Evolutionary conservation across 2,329 filamentous ascomycete species (phyloP), one percentile per base, ranked within the genome.

Genomic region (Cryphonectria radicalis): DNA sequence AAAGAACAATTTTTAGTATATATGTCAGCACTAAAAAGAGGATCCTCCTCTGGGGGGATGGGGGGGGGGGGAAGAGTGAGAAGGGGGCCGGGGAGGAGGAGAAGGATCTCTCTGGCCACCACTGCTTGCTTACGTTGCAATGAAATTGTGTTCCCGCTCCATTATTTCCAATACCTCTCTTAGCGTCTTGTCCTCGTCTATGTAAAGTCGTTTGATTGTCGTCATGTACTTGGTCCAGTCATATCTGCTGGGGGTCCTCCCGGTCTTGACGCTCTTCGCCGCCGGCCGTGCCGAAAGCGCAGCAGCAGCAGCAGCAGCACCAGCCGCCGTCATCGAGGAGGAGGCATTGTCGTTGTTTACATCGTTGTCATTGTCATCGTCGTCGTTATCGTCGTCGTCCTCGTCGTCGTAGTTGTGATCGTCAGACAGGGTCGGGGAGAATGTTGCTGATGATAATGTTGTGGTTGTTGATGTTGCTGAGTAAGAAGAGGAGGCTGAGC

Each of bases 161-260:
- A 76, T 76, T 14, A 73, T 72, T 2, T 67, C 69, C 69, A 75
- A 66, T 22, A 76, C 74, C 46, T 75, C 74, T 28, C 72, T 74
- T 28, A 76, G 64, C 17, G 74, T 68, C 59, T 65, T 75, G 65
- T 73, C 70, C 67, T 76, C 72, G 32, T 74, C 71, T 67, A 74
- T 74, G 42, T 76, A 75, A 10, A 76, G 73, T 5, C 68, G 65
- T n/a, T 72, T 74, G 32, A 75, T 74, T 0, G 67, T 70, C 22
- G 74, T 69, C 71, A 70, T 74, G 63, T 75, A 70, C 43, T 35
- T 65, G 11, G 64, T 72, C 74, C 74, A 75, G 70, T 76, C 73
- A 43, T 67, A 71, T 19, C 72, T 63, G 40, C 70, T 73, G 3
- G 73, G 74, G 57, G 73, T 75, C 64, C 72, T 67, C 13, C 67